Base-by-base conservation (phyloP, 768 basidiomycete species). In the Cytidiella melzeri region DNA sequence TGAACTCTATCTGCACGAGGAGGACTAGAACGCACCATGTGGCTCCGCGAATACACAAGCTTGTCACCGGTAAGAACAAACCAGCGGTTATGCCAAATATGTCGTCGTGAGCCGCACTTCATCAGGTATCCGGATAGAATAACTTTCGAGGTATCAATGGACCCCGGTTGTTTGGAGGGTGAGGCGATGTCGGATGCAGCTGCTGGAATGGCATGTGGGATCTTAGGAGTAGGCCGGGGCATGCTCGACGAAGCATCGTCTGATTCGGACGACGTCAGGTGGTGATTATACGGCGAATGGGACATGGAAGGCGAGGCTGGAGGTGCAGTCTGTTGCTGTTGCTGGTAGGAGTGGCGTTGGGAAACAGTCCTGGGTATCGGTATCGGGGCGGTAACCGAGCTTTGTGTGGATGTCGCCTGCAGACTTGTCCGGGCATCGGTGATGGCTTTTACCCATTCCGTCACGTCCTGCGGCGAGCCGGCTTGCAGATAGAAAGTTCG, bases 61-160 rank as follows among this genome's bases (percentile, higher is more conserved):
- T 83, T 87, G 59, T 92, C 90, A 34, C 83, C 83, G 34, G 84
- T 92, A n/a, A 99, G 72, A 30, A 90, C 83, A 60, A 99, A 98
- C 95, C 94, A 98, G 24, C 96, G 72, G 68, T 99, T 98, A 49
- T 92, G 78, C 96, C 96, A 99, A 56, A 82, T 90, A 59, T 88
- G 85, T 61, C 95, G 80, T 57, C 94, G 92, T 39, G 85, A 84
- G 23, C 92, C 93, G 65, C 92, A 93, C 62, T 98, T 98, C 88
- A 94, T 92, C 53, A 99, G 73, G 66, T 98, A 99, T 1, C 93
- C 92, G 18, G 83, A 81, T 3, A 95, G 64, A 34, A 99, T 84
- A 34, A 83, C 72, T 69, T 93, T 94, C n/a, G 79, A 71, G 18
- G 77, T 75, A 55, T 90, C 88, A 36, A 74, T 74, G 6, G 55